A percentile compares a stretch with the other conserved stretches of the same genome.
phyloP scores from a whole-genome alignment of 2,329 filamentous ascomycete genomes.

The Chrysoporthe austroafricana region DNA sequence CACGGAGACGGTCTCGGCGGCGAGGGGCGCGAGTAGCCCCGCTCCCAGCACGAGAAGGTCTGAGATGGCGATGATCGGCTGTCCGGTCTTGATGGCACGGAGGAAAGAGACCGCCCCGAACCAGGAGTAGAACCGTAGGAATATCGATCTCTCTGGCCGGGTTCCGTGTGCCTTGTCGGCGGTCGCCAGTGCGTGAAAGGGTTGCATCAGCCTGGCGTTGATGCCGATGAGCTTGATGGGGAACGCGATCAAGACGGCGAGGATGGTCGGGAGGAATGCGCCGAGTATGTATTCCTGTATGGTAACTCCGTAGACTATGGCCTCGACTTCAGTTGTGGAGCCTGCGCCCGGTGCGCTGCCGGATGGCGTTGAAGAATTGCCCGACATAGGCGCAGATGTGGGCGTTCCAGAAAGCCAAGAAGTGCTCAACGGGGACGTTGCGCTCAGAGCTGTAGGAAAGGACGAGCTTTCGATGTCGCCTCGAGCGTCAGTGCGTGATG shows the following conservation, averaged over 20 bases:
- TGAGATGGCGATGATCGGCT: conserved; percentile 23
- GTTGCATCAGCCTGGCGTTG: conserved; percentile 27
- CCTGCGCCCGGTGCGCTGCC: neutral
- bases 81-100: conserved; percentile 5
- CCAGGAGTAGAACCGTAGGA: conserved; percentile 20
- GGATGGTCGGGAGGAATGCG: conserved; percentile 23
- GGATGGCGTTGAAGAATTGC: neutral
- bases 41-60: conserved; percentile 21
- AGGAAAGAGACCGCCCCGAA: conserved; percentile 8
- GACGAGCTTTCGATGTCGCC: neutral
- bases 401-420: neutral
- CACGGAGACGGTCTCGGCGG: conserved; percentile 19
- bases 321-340: neutral
- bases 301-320: conserved; percentile 6
- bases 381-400: neutral
- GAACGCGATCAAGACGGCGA: conserved; percentile 22
- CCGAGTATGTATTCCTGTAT: conserved; percentile 20
- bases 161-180: neutral
- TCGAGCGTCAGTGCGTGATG: neutral
- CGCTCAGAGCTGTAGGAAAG: conserved; percentile 2
- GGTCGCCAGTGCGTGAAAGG: conserved; percentile 24
- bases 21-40: conserved; percentile 18
- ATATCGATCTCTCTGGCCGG: conserved; percentile 10
- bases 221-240: conserved; percentile 25
- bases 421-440: neutral